These are phyloP conservation scores for Pseudocercospora fuligena DNA, from an alignment of 2,329 filamentous ascomycete genomes.

Conservation along the genomic window DNA sequence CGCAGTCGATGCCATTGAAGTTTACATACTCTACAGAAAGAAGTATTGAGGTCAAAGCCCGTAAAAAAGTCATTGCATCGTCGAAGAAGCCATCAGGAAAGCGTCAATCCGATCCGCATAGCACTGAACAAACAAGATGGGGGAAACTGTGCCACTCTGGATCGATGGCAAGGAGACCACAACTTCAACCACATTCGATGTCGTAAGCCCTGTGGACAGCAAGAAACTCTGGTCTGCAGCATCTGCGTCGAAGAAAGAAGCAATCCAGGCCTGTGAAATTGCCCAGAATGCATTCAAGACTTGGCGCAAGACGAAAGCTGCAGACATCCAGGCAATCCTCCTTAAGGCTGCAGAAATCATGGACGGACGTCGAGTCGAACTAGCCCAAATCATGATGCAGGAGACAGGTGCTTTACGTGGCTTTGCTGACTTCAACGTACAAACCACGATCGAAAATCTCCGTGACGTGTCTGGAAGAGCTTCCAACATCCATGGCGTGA, in stretches of 20 bases:
- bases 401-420: conserved; percentile 59
- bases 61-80: too few relatives aligned
- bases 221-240: conserved; percentile 61
- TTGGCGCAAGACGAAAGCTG: conserved; percentile 69
- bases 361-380: conserved; percentile 62
- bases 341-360: conserved; percentile 71
- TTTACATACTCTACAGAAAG: not conserved
- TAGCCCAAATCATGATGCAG: conserved; percentile 62
- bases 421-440: conserved; percentile 49
- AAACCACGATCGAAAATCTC: conserved; percentile 50
- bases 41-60: not conserved
- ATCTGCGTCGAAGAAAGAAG: conserved; percentile 61
- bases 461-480: conserved; percentile 59
- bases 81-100: not conserved
- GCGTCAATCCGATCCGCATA: not conserved
- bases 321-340: conserved; percentile 70
- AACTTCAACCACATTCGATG: conserved; percentile 57
- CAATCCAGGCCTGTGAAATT: conserved; percentile 60
- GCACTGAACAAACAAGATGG: not conserved
- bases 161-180: conserved; percentile 56
- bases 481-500: conserved; percentile 53
- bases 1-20: not conserved
- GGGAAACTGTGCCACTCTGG: conserved; percentile 47
- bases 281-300: conserved; percentile 70
- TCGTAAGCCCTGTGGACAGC: conserved; percentile 61